Evolutionary conservation across 2,329 filamentous ascomycete genomes (phyloP).

Genomic region (Alternaria ethzedia): DNA sequence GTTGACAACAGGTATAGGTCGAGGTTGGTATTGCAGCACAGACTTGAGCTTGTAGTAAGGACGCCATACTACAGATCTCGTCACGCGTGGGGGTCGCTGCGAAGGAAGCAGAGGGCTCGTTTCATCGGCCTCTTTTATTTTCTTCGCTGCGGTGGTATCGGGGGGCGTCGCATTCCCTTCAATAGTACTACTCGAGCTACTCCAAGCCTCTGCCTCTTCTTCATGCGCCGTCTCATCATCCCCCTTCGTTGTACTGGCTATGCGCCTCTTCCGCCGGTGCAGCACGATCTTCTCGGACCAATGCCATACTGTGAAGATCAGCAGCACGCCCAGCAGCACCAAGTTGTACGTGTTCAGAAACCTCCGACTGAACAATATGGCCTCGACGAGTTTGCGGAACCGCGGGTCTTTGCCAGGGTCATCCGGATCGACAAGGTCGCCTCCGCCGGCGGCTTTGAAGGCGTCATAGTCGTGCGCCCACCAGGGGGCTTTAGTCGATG

Average conservation of each 20-base stretch:
- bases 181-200: conserved; percentile 50
- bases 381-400: conserved; percentile 45
- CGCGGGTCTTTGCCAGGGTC: conserved; percentile 46
- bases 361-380: conserved; percentile 47
- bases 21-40: conserved; percentile 63
- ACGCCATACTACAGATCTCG: conserved; percentile 13
- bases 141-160: conserved; percentile 21
- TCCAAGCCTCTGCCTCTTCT: conserved; percentile 34
- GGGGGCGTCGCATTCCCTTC: conserved; percentile 46
- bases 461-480: conserved; percentile 3
- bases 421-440: conserved; percentile 29
- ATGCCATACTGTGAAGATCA: conserved; percentile 47
- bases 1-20: conserved; percentile 62
- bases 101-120: conserved; percentile 41
- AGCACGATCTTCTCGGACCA: conserved; percentile 40
- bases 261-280: conserved; percentile 16
- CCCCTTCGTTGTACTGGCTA: background rate
- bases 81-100: background rate
- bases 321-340: conserved; percentile 46
- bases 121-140: conserved; percentile 32
- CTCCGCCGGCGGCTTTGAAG: conserved; percentile 10
- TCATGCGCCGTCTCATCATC: background rate
- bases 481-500: conserved; percentile 29
- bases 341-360: conserved; percentile 51
- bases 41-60: conserved; percentile 36